phyloP scores from a whole-genome alignment of 2,329 filamentous ascomycete genomes.

The Penicillium sp. region DNA sequence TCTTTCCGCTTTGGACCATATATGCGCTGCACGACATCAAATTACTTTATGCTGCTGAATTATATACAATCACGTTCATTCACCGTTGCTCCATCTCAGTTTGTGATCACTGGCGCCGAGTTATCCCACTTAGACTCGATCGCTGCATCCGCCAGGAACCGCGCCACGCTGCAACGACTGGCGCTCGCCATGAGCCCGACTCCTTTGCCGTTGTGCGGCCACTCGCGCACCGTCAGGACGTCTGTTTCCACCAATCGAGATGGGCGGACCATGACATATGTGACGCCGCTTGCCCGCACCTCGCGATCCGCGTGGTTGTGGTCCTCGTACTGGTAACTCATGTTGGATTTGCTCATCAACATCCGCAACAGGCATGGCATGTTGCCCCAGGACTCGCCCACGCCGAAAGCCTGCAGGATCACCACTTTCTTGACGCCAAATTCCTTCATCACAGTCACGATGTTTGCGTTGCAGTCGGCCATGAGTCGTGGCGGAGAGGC shows the following conservation, averaged over 20 bases:
- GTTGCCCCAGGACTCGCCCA: slow-evolving; percentile 46
- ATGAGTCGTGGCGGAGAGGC: slow-evolving; percentile 49
- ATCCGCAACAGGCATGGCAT: slow-evolving; percentile 44
- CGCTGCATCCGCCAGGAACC: slow-evolving; percentile 47
- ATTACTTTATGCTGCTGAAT: no score
- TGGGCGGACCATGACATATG: slow-evolving; percentile 49
- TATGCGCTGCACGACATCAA: no score
- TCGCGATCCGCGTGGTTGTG: slow-evolving; percentile 49
- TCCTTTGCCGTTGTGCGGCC: slow-evolving; percentile 45
- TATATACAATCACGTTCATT: no score
- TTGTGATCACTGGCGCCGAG: slow-evolving; percentile 48
- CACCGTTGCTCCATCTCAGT: no score
- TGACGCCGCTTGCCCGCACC: slow-evolving; percentile 36
- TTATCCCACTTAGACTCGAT: slow-evolving; percentile 45
- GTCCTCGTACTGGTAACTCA: slow-evolving; percentile 49
- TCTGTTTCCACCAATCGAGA: slow-evolving; percentile 45
- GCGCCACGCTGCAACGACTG: slow-evolving; percentile 44
- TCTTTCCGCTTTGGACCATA: no score
- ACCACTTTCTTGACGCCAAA: slow-evolving; percentile 45
- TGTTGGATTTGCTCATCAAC: slow-evolving; percentile 49
- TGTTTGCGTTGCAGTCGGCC: slow-evolving; percentile 42
- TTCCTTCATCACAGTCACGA: slow-evolving; percentile 40
- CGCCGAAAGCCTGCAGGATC: slow-evolving; percentile 52
- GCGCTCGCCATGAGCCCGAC: slow-evolving; percentile 41
- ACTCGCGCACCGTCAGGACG: slow-evolving; percentile 38